These are phyloP conservation scores for Solanum chaucha DNA, from an alignment of 257 asterid species.

Conservation along the genomic window DNA sequence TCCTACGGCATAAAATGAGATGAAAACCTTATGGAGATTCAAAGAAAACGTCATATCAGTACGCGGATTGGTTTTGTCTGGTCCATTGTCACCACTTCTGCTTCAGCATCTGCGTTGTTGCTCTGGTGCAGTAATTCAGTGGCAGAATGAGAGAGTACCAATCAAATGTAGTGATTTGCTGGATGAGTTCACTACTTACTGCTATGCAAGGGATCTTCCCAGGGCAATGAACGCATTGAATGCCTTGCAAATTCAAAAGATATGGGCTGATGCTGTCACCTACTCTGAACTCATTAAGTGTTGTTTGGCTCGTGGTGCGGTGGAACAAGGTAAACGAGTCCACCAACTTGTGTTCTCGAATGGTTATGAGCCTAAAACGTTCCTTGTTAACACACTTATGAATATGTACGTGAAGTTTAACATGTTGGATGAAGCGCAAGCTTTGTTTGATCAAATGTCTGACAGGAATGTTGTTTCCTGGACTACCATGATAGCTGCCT, in stretches of 20 bases:
- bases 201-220: conserved; percentile 54
- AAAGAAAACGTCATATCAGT: not conserved
- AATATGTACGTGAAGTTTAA: conserved; percentile 80
- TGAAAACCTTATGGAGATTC: conserved; percentile 22
- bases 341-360: conserved; percentile 59
- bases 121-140: conserved; percentile 14
- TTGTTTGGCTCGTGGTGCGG: conserved; percentile 55
- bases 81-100: conserved; percentile 2
- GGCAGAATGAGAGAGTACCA: conserved; percentile 10
- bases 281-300: conserved; percentile 79
- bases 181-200: conserved; percentile 34
- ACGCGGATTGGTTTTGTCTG: not conserved
- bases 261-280: conserved; percentile 59
- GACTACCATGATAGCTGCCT: conserved; percentile 74
- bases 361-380: conserved; percentile 73
- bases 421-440: conserved; percentile 51
- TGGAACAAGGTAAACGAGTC: conserved; percentile 45
- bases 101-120: conserved; percentile 6
- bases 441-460: conserved; percentile 54
- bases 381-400: conserved; percentile 50
- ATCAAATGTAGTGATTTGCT: conserved; percentile 10
- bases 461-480: conserved; percentile 66
- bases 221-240: conserved; percentile 61
- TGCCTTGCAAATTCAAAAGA: conserved; percentile 39
- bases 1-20: not conserved